Evolutionary conservation across 2,329 filamentous ascomycete genomes (phyloP).

Genomic region (Aspergillus felis): DNA sequence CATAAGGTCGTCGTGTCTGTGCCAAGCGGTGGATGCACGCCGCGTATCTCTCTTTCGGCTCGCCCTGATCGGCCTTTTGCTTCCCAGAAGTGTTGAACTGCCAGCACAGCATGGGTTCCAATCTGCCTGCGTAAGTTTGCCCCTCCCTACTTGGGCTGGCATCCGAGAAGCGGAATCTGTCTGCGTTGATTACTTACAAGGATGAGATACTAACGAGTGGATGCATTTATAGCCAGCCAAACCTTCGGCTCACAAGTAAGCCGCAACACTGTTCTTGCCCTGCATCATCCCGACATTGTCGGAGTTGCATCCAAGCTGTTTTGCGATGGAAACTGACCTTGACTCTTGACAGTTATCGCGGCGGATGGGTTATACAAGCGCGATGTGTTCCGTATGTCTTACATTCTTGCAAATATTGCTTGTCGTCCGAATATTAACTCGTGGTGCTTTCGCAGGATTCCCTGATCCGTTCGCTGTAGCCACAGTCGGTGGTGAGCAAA

Average conservation of each 20-base stretch:
- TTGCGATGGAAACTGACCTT: constrained; percentile 19
- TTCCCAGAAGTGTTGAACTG: constrained; percentile 24
- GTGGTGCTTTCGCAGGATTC: constrained; percentile 61
- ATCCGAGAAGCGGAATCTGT: neutral
- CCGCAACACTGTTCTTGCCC: constrained; percentile 2
- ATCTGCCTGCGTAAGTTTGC: constrained; percentile 57
- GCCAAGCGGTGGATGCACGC: constrained; percentile 32
- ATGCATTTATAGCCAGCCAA: constrained; percentile 61
- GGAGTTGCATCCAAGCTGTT: neutral
- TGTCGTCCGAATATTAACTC: neutral
- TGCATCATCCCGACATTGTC: constrained; percentile 1
- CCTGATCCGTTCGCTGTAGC: constrained; percentile 97
- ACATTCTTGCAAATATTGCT: neutral
- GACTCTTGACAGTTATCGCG: constrained; percentile 75
- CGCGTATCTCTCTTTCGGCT: constrained; percentile 27
- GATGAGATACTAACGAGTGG: constrained; percentile 17
- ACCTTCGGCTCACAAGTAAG: constrained; percentile 89
- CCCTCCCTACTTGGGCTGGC: constrained; percentile 9
- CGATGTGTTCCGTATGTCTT: constrained; percentile 90
- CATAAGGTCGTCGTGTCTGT: constrained; percentile 12
- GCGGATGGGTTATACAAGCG: constrained; percentile 98
- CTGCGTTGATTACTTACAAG: constrained; percentile 7
- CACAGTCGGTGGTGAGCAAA: constrained; percentile 96
- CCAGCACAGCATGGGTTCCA: constrained; percentile 51
- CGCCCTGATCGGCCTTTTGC: constrained; percentile 34